Conservation (phyloP, 129 eudicot genomes). For the Heracleum sosnowskyi region DNA sequence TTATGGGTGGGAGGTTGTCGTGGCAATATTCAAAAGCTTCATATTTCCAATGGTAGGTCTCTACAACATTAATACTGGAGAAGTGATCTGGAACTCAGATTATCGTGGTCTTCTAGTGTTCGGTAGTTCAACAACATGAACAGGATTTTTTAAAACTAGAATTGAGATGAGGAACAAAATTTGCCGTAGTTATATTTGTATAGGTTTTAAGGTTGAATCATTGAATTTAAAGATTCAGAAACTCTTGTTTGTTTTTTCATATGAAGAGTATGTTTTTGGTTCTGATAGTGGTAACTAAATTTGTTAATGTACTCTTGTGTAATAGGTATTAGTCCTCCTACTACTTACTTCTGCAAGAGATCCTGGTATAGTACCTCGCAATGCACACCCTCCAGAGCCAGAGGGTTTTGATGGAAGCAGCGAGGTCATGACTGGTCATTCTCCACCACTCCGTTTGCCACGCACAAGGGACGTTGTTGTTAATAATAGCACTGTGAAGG, state of each 20-base stretch:
- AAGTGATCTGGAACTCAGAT: not conserved
- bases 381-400: slow-evolving; percentile 59
- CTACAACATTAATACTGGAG: not conserved
- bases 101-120: not conserved
- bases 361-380: slow-evolving; percentile 91
- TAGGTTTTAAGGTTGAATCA: not conserved
- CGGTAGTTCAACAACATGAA: not conserved
- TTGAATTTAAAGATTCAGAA: not conserved
- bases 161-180: not conserved
- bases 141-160: not conserved
- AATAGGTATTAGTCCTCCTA: slow-evolving; percentile 58
- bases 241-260: not conserved
- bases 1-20: too few species aligned
- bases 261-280: not conserved
- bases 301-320: slow-evolving; percentile 6
- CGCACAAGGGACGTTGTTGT: slow-evolving; percentile 53
- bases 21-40: too few species aligned
- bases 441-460: slow-evolving; percentile 51
- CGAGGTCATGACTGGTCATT: slow-evolving; percentile 35
- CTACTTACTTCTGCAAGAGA: slow-evolving; percentile 73
- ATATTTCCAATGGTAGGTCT: not conserved
- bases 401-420: slow-evolving; percentile 43
- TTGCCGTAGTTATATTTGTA: too few species aligned
- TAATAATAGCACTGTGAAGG: slow-evolving; percentile 56
- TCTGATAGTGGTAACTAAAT: not conserved